These are phyloP conservation scores for Grigorovia jiainica DNA, from an alignment of 805 yeast species.

Conservation along the genomic window DNA sequence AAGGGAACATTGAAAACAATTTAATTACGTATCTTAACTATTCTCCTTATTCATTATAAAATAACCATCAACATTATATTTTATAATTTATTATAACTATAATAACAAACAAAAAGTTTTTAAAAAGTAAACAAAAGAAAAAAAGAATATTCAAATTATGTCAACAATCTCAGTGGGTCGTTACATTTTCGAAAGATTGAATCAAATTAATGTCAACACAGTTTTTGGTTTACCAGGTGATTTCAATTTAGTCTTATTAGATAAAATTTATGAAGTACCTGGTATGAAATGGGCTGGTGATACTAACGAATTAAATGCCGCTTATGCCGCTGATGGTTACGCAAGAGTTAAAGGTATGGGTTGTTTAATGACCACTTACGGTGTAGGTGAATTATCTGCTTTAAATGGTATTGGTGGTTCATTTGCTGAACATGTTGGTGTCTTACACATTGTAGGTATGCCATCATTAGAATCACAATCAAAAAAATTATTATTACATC, in stretches of 20 bases:
- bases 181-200: slow-evolving; percentile 5
- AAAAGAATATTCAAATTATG: background rate
- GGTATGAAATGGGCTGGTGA: slow-evolving; percentile 7
- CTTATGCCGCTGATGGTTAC: slow-evolving; percentile 4
- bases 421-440: slow-evolving; percentile 6
- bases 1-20: too few species aligned
- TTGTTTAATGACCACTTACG: slow-evolving; percentile 4
- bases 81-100: too few species aligned
- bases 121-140: background rate
- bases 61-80: too few species aligned
- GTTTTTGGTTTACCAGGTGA: slow-evolving; percentile 6
- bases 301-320: slow-evolving; percentile 4
- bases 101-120: background rate
- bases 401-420: slow-evolving; percentile 6
- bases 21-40: too few species aligned
- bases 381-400: slow-evolving; percentile 6
- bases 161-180: slow-evolving; percentile 4
- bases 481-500: slow-evolving; percentile 2
- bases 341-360: slow-evolving; percentile 4
- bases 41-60: too few species aligned
- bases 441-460: slow-evolving; percentile 4
- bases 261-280: slow-evolving; percentile 4
- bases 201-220: slow-evolving; percentile 4
- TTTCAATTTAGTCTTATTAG: slow-evolving; percentile 4
- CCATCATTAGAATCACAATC: slow-evolving; percentile 4